Evolutionary conservation across 129 eudicot species (phyloP).

Genomic region (Calendula officinalis): DNA sequence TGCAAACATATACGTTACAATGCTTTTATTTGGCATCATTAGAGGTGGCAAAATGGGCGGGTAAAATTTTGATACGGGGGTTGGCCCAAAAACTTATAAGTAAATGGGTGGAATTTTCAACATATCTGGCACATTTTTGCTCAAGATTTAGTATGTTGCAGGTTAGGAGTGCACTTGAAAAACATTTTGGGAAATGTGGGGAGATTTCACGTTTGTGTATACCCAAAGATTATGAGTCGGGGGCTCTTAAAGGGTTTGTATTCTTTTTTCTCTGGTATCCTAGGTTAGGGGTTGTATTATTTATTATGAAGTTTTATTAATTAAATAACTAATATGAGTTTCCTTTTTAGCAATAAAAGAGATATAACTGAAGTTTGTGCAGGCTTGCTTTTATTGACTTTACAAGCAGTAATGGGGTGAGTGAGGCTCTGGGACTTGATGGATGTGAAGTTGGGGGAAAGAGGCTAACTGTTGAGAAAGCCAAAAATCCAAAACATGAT

Average conservation of each 20-base stretch:
- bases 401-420: constrained; percentile 36
- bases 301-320: too few species aligned
- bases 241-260: constrained; percentile 69
- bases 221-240: constrained; percentile 54
- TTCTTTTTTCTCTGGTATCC: background rate
- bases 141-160: constrained; percentile 29
- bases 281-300: constrained; percentile 8
- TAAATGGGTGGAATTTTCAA: background rate
- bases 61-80: background rate
- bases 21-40: background rate
- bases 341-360: too few species aligned
- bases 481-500: constrained; percentile 50
- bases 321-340: too few species aligned
- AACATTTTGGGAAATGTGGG: constrained; percentile 84
- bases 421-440: constrained; percentile 56
- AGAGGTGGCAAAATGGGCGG: background rate
- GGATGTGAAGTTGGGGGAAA: constrained; percentile 52
- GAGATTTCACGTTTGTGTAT: constrained; percentile 59
- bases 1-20: background rate
- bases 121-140: constrained; percentile 2
- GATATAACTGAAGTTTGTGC: too few species aligned
- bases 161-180: constrained; percentile 57
- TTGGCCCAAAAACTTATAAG: background rate
- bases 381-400: constrained; percentile 87
- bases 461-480: constrained; percentile 52